Base-by-base conservation (phyloP, 2,329 filamentous ascomycete genomes). In the Sporothrix pseudoabietina region DNA sequence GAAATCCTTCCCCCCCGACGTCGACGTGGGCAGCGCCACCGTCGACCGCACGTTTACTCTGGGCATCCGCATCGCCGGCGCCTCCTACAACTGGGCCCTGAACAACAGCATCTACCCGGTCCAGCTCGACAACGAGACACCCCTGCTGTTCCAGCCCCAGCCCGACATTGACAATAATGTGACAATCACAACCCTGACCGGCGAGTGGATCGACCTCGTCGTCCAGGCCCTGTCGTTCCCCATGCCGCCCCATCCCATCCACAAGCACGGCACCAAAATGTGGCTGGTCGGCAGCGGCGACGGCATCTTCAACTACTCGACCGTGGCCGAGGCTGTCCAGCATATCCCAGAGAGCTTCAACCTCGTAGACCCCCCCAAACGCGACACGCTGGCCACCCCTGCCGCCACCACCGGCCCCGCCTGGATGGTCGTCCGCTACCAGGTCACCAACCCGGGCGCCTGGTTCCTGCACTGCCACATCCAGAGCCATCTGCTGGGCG, bases 241-340 rank as follows among this genome's bases (percentile, higher is more conserved):
- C 7, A 86, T 88, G 77, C 87, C 85, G 4, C 82, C 86, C 10
- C 89, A 91, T 74, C 86, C 88, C 0, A 87, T 91, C 69, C 89
- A 91, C 83, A 90, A 90, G 81, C 89, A 91, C 79, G 85, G 86
- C 65, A 88, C 86, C 77, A 89, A 88, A 78, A 88, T 87, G 80
- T 90, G 84, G 76, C 80, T 85, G 26, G 83, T 91, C 47, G 89
- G 89, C 0, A 73, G 80, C 0, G 89, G 88, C 1, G 76, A 76
- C 0, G 87, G 87, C 0, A 72, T 75, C 0, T 91, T 87, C 77
- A 83, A 81, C 14, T 91, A 86, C 83, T 78, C 78, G 2, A 84
- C 83, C 0, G 85, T 90, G 0, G 85, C 83, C 0, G 86, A 89
- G 72, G 89, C 89, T 0, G 80, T 82, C 1, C 77, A 79, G 12